Evolutionary conservation across 2,329 filamentous ascomycete species (phyloP).

Genomic region (Alternaria atra): DNA sequence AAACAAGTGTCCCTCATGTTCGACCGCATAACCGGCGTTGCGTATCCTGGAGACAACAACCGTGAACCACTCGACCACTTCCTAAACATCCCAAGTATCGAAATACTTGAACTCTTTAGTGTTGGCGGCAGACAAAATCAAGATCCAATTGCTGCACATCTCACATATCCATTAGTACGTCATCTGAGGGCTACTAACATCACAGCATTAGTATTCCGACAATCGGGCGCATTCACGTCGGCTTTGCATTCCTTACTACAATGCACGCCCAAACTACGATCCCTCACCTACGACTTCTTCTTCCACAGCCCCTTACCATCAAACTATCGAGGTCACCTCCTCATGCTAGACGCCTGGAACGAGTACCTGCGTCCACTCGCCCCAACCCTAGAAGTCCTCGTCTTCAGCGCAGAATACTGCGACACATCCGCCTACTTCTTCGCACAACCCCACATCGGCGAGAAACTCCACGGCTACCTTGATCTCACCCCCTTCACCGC

Average conservation of each 20-base stretch:
- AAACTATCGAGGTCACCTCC: constrained; percentile 12
- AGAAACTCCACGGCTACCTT: constrained; percentile 30
- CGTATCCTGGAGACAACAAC: constrained; percentile 12
- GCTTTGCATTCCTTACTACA: constrained; percentile 18
- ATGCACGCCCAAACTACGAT: constrained; percentile 29
- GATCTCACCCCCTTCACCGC: constrained; percentile 30
- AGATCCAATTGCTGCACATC: not conserved
- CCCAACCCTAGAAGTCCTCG: constrained; percentile 27
- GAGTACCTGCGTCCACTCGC: constrained; percentile 18
- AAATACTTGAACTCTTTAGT: constrained; percentile 27
- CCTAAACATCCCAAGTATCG: constrained; percentile 25
- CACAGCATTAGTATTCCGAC: constrained; percentile 31
- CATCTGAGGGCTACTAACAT: constrained; percentile 22
- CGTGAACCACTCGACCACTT: constrained; percentile 21
- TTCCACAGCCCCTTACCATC: constrained; percentile 15
- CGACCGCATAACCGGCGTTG: constrained; percentile 24
- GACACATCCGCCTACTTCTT: constrained; percentile 27
- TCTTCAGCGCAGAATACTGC: constrained; percentile 34
- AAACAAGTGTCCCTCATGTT: constrained; percentile 30
- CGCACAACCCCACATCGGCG: constrained; percentile 29
- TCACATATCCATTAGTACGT: constrained; percentile 4
- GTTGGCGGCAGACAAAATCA: not conserved
- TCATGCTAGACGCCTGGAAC: constrained; percentile 30
- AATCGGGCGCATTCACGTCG: constrained; percentile 18
- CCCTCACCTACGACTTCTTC: constrained; percentile 37